Conservation (phyloP, 2,329 filamentous ascomycete species). For the Phialocephala sp. region DNA sequence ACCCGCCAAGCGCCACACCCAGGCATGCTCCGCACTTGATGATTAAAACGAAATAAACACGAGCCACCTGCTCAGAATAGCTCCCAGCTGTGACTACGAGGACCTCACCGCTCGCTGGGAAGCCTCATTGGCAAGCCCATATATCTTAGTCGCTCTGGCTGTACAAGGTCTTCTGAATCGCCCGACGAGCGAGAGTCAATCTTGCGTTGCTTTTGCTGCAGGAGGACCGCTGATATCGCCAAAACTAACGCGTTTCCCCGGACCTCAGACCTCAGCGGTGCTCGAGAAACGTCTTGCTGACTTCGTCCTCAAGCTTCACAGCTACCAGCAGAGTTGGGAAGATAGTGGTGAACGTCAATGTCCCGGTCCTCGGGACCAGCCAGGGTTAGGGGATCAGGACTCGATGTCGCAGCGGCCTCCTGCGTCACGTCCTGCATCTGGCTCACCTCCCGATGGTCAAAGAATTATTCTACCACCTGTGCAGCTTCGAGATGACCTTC, state of each 20-base stretch:
- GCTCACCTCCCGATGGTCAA: slow-evolving; percentile 44
- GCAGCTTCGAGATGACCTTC: slow-evolving; percentile 42
- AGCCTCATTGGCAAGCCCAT: slow-evolving; percentile 38
- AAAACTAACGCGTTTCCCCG: slow-evolving; percentile 38
- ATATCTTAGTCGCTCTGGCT: slow-evolving; percentile 47
- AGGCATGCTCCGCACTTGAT: slow-evolving; percentile 35
- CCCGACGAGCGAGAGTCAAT: slow-evolving; percentile 43
- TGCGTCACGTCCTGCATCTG: slow-evolving; percentile 61
- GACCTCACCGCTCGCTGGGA: slow-evolving; percentile 34
- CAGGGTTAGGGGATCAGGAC: slow-evolving; percentile 61
- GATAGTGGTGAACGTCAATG: slow-evolving; percentile 57
- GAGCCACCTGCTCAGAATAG: slow-evolving; percentile 36
- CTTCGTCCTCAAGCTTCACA: slow-evolving; percentile 43
- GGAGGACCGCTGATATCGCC: slow-evolving; percentile 41
- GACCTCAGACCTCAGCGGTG: slow-evolving; percentile 38
- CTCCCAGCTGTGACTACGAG: slow-evolving; percentile 28
- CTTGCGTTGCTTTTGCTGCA: slow-evolving; percentile 41
- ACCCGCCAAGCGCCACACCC: slow-evolving; percentile 27
- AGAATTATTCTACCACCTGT: slow-evolving; percentile 42
- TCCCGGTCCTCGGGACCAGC: slow-evolving; percentile 57
- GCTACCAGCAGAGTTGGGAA: slow-evolving; percentile 45
- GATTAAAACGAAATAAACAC: slow-evolving; percentile 21
- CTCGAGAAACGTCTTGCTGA: slow-evolving; percentile 41
- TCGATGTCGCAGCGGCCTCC: slow-evolving; percentile 69
- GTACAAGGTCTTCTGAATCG: slow-evolving; percentile 45